Base-by-base conservation (phyloP, 306 rosid species). In the Pyrus communis region DNA sequence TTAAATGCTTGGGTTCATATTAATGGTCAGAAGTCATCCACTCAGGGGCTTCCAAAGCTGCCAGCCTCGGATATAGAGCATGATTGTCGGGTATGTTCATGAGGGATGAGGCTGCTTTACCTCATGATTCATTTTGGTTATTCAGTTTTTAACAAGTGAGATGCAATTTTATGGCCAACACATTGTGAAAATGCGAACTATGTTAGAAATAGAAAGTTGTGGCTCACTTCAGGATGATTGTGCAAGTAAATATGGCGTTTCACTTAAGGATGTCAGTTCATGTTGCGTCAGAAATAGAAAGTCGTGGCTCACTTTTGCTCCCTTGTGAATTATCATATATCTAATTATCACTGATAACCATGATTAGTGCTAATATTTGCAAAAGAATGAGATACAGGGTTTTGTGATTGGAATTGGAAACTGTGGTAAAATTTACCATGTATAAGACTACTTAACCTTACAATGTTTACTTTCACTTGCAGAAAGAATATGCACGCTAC, bases 1-100 rank as follows among this genome's bases (percentile, higher is more conserved):
- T 79, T 90, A 74, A 86, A 86, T 86, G 96, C 96, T 76, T 90
- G 92, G 96, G 71, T 79, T 55, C 86, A 85, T 83, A 90, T 90
- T 69, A 90, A 80, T 75, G 86, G 85, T 81, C 91, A 86, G 77
- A 88, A 86, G 71, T 65, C 63, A 40, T 60, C 84, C 69, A 31
- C 79, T 14, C 86, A 54, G 27, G 91, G 90, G 22, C 76, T 80
- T 76, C 77, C 84, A 52, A 86, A 79, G 61, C 73, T 78, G 74
- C 73, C 85, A 46, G 70, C 65, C 69, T 83, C 86, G 46, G 88
- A 86, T 71, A 57, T 84, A 33, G 89, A 88, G 70, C 75, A 78
- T 71, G 89, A 88, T 77, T 83, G 87, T 55, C 89, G 91, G 88
- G 96, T 90, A 88, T 75, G 85, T 83, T 81, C 59, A 15, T 2